These are phyloP conservation scores for Paracoccidioides lutzii DNA, from an alignment of 2,329 filamentous ascomycete genomes.

Conservation along the genomic window DNA sequence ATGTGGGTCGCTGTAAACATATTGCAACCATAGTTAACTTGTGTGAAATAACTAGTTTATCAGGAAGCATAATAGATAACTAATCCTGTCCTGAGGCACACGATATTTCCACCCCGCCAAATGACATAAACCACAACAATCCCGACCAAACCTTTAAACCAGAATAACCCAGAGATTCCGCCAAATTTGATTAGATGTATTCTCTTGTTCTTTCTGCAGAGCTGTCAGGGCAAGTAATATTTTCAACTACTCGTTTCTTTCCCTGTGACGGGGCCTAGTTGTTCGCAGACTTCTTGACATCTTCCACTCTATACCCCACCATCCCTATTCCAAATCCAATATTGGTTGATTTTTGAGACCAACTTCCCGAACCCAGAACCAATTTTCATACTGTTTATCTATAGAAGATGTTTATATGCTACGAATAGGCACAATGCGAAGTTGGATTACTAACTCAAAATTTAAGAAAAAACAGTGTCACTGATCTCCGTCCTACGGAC, in stretches of 20 bases:
- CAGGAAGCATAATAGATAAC: too few relatives aligned
- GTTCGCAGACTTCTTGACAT: not conserved
- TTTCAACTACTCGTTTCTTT: not conserved
- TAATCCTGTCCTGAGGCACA: not conserved
- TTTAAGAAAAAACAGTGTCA: conserved; percentile 50
- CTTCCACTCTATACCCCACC: not conserved
- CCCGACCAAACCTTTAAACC: not conserved
- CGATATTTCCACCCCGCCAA: not conserved
- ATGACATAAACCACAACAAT: not conserved
- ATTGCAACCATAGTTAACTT: too few relatives aligned
- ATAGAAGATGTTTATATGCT: not conserved
- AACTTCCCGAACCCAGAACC: not conserved
- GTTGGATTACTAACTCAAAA: not conserved
- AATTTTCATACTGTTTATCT: not conserved
- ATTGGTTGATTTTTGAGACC: not conserved
- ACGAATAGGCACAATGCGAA: not conserved
- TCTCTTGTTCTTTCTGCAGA: conserved; percentile 13
- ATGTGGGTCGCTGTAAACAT: not conserved
- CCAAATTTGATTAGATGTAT: conserved; percentile 8
- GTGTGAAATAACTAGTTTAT: too few relatives aligned
- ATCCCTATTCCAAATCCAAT: not conserved
- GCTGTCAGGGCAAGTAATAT: conserved; percentile 2
- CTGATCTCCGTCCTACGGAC: conserved; percentile 74
- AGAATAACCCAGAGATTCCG: too few relatives aligned
- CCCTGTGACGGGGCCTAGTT: not conserved